Base-by-base conservation (phyloP, 1,284 basidiomycete genomes). In the Melampsora medusae region DNA sequence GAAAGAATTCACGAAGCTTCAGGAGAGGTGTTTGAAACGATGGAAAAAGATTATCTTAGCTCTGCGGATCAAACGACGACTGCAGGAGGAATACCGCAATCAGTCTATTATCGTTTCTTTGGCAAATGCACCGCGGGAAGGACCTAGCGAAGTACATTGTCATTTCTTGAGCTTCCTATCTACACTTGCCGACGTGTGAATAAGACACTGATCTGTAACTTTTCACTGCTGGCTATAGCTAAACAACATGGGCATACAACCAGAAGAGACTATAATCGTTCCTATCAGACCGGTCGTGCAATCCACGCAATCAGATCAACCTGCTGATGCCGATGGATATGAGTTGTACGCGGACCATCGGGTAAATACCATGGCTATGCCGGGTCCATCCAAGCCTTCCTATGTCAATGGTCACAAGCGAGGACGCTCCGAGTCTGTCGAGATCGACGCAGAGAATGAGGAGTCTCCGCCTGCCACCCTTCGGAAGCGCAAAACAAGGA, bases 21-120 rank as follows among this genome's bases (percentile, higher is more conserved):
- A 92, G 80, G 92, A 94, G 72, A 87, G 89, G 31, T 91, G 90
- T 0, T 84, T 97, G 79, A 95, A 94, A 83, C 88, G 90, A 60
- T 99, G 97, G 97, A 88, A 86, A 62, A 90, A 90, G 79, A 87
- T 99, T 42, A 87, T 98, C 35, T 91, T 93, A 53, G 95, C 94
- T 1, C 86, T 98, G 64, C 87, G 91, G 33, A 92, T 98, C 77
- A 88, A 92, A 10, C 86, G 90, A 81, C 87, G 93, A 49, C 85
- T 98, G 46, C 89, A 91, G 80, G 88, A 89, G 67, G 89, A 96
- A 81, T 98, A 97, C 83, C 88, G 14, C 12, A 19, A 49, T 17
- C 38, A 72, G 38, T 38, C 46, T 14, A 33, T 50, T 19, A 59
- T 16, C 17, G 49, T 62, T 3, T 17, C n/a, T 31, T 28, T 28